Conservation (phyloP, 208 protist genomes). For the Sergeia podlipaevii region DNA sequence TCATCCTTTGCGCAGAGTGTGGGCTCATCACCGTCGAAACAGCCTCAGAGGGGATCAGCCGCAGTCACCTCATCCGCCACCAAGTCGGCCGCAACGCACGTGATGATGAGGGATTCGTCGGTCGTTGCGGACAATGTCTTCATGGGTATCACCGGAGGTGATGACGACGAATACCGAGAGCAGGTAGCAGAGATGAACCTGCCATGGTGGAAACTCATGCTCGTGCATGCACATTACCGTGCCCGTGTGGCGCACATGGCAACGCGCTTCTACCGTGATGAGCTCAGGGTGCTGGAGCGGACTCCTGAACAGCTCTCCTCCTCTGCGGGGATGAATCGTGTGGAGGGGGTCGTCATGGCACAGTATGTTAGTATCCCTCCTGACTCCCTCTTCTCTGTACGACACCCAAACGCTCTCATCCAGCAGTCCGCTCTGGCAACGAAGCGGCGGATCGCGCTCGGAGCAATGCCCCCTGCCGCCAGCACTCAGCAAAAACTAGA, state of each 20-base stretch:
- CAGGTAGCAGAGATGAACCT: constrained; percentile 7
- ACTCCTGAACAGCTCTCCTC: constrained; percentile 39
- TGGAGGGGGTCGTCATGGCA: constrained; percentile 27
- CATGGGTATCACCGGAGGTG: too few species aligned
- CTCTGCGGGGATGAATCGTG: constrained; percentile 12
- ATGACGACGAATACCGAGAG: background rate
- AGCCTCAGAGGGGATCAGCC: too few species aligned
- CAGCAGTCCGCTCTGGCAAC: constrained; percentile 31
- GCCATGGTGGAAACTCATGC: constrained; percentile 82
- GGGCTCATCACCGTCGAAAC: too few species aligned
- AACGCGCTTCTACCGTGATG: constrained; percentile 42
- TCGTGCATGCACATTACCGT: constrained; percentile 50
- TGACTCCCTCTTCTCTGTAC: constrained; percentile 21
- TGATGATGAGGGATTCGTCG: too few species aligned
- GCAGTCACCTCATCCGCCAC: too few species aligned
- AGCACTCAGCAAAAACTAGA: constrained; percentile 9
- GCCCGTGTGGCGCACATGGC: constrained; percentile 36
- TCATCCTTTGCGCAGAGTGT: too few species aligned
- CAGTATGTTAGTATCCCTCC: constrained; percentile 50
- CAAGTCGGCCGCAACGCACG: too few species aligned
- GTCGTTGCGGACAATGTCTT: too few species aligned
- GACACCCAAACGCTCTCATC: constrained; percentile 46
- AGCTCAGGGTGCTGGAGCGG: constrained; percentile 38
- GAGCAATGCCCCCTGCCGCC: constrained; percentile 21
- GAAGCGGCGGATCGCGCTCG: constrained; percentile 28